Evolutionary conservation across 129 eudicot species (phyloP), one percentile per base, ranked within the genome.

Genomic region (Escallonia herrerae): DNA sequence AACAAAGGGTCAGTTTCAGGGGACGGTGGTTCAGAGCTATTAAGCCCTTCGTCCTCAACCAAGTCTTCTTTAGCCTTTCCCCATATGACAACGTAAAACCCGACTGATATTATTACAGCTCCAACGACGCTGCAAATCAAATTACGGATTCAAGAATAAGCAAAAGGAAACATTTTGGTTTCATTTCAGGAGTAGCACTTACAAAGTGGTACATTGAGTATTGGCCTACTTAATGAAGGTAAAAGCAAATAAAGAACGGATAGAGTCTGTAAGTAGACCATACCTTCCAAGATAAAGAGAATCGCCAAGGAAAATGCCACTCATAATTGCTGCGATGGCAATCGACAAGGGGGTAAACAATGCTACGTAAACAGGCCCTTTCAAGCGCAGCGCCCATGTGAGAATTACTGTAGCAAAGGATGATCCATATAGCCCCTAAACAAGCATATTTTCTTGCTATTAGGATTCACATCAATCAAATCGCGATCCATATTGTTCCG

Each of bases 21-120:
- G 49, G 49, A 45, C 14, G 58, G 15, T 53, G 58, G 13, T 53
- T 53, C 58, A 15, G 14, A 12, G 15, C 58, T 53, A 51, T 3
- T 51, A 51, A 11, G 13, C 1, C 58, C 14, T 11, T 12, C 5
- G 0, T 40, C 50, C 13, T 66, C 71, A n/a, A 2, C 56, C 56
- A 13, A 2, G 5, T 49, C 48, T 43, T 72, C 76, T 40, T 63
- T 55, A 4, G 63, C 46, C 22, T 72, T 63, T 45, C 76, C 76
- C 76, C 76, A 72, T 5, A 72, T 58, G 40, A 63, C 69, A 7
- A 58, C 7, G 58, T 63, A 72, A 55, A 72, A 72, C 4, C 76
- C 76, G 3, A 49, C 39, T 3, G 76, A 43, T 43, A 72, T 63
- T 53, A 63, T 56, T 42, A 56, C 49, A 4, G 64, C 68, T 56